Percentiles rank a stretch among this genome's conserved stretches.
Evolutionary conservation across 164 flowering plant species (phyloP).

Genomic region (Berberis vulgaris): DNA sequence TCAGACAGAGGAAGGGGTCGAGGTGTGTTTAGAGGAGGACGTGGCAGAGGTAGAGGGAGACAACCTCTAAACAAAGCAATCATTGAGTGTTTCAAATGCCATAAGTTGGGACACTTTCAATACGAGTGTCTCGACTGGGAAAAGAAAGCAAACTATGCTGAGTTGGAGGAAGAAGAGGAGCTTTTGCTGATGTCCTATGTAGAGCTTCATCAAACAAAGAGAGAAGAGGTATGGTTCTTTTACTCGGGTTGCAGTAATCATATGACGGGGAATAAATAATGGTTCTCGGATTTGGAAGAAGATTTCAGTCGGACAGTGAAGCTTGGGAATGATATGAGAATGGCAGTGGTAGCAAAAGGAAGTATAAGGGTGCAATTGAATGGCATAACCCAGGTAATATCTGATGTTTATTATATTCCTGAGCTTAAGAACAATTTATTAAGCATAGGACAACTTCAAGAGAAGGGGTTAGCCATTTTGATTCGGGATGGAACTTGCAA

Average conservation of each 20-base stretch:
- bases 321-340: not conserved
- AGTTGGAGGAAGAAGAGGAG: constrained; percentile 8
- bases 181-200: constrained; percentile 5
- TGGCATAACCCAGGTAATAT: constrained; percentile 5
- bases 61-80: constrained; percentile 6
- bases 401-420: constrained; percentile 1
- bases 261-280: constrained; percentile 2
- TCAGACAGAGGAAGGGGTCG: not conserved
- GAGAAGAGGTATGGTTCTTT: constrained; percentile 2
- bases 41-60: constrained; percentile 7
- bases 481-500: no score
- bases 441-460: no score
- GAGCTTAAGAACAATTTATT: constrained; percentile 1
- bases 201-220: not conserved
- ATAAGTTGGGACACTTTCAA: constrained; percentile 13
- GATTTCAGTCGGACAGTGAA: not conserved
- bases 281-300: constrained; percentile 5
- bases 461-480: no score
- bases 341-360: constrained; percentile 6
- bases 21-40: not conserved
- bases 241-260: constrained; percentile 1
- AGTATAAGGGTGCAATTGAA: not conserved
- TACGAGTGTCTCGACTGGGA: constrained; percentile 16
- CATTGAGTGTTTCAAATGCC: constrained; percentile 13
- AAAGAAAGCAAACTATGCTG: constrained; percentile 11